Percentiles rank a stretch among this genome's conserved stretches.
Evolutionary conservation across 129 eudicot genomes (phyloP).

Genomic region (Pittosporum tobira): DNA sequence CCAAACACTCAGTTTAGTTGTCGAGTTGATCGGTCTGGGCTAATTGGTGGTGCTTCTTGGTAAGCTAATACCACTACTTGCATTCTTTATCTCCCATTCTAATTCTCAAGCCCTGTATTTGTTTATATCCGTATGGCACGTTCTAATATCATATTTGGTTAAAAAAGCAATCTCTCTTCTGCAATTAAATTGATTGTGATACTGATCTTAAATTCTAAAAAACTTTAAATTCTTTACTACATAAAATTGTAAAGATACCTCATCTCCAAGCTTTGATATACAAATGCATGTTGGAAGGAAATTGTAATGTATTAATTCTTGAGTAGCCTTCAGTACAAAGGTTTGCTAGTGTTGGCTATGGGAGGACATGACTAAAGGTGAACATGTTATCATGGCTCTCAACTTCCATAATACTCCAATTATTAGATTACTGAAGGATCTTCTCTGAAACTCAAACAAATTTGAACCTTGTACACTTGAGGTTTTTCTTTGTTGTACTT

Average conservation of each 20-base stretch:
- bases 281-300: neutral
- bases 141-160: neutral
- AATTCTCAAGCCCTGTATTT: neutral
- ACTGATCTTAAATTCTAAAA: neutral
- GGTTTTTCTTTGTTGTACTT: neutral
- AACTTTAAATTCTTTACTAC: neutral
- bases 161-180: too few species aligned
- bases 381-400: neutral
- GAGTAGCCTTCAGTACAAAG: neutral
- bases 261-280: neutral
- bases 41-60: constrained; percentile 75
- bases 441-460: neutral
- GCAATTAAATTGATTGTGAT: neutral
- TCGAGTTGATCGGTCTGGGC: constrained; percentile 90
- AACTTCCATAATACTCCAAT: neutral
- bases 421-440: neutral
- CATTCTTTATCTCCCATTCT: constrained; percentile 6
- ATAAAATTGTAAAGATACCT: neutral
- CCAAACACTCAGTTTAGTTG: constrained; percentile 79
- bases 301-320: neutral
- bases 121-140: neutral
- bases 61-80: constrained; percentile 17
- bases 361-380: neutral
- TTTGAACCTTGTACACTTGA: neutral
- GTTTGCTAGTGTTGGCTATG: neutral